Evolutionary conservation across 805 yeast species (phyloP), one percentile per base, ranked within the genome.

Genomic region (Clavispora fructus): DNA sequence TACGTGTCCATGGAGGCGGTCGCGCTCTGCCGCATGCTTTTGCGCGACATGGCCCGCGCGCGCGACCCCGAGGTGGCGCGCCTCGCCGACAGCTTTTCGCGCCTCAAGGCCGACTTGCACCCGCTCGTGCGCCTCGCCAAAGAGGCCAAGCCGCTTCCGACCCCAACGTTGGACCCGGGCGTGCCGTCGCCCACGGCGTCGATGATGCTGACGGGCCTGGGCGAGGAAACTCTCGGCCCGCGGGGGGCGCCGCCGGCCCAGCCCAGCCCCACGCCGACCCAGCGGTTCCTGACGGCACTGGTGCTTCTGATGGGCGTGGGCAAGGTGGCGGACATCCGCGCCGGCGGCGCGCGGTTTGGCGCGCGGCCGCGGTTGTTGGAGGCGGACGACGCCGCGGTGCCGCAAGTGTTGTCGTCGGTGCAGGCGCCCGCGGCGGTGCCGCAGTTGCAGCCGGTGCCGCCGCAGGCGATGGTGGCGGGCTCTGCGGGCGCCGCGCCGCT

Each of bases 121-220:
- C 91, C 90, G 1, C 73, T 83, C 7, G 72, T 82, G 45, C 74
- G 83, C 46, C 68, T 78, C 41, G 69, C 78, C 40, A 85, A 85
- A 56, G 90, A 85, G 61, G 65, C 78, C 51, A 76, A 80, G 55
- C 89, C 88, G 5, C 68, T 84, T 43, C 89, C 89, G 0, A 79
- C 85, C 0, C 89, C 86, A 7, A 75, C 79, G 1, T 61, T 71
- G 37, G 77, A 60, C 51, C 75, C 76, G 1, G 74, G 75, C 1
- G 26, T 46, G 17, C 56, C 63, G 11, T 63, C 67, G 45, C 73
- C 72, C n/a, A 62, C 69, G 0, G 35, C 35, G 35, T 14, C 17
- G 17, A 17, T 31, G 35, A 14, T 14, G 35, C 35, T 31, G 35
- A 6, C 17, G 35, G 35, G 35, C 7, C 35, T 31, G 35, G 35